Conservation (phyloP, 768 basidiomycete genomes). For the Mycena leptocephala region DNA sequence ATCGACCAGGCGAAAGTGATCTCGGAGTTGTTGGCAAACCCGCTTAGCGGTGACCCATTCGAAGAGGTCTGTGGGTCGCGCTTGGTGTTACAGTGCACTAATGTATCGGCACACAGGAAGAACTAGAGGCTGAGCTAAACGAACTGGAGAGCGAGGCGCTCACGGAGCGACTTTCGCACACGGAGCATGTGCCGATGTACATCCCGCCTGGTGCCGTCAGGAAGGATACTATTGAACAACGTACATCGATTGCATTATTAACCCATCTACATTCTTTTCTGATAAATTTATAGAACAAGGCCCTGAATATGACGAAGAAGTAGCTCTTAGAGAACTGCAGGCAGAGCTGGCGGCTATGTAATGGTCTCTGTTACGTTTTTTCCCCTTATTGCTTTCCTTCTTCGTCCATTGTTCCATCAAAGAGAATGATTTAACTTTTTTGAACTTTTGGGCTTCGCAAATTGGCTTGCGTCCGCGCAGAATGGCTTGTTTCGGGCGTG, state of each 20-base stretch:
- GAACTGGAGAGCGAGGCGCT: slow-evolving; percentile 91
- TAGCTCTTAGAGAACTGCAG: background rate
- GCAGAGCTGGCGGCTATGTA: slow-evolving; percentile 10
- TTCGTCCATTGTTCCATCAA: too few species aligned
- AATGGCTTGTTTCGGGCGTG: too few species aligned
- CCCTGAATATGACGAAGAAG: background rate
- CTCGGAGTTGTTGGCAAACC: slow-evolving; percentile 87
- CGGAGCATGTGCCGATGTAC: slow-evolving; percentile 91
- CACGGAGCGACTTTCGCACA: slow-evolving; percentile 86
- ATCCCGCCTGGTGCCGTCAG: slow-evolving; percentile 70
- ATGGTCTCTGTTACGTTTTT: too few species aligned
- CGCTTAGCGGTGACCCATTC: slow-evolving; percentile 74
- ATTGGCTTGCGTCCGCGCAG: too few species aligned
- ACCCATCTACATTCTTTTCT: too few species aligned
- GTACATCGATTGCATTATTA: too few species aligned
- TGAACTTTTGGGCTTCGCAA: too few species aligned
- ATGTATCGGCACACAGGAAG: slow-evolving; percentile 66
- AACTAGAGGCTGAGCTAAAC: slow-evolving; percentile 84
- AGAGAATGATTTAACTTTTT: too few species aligned
- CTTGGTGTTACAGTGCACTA: slow-evolving; percentile 9
- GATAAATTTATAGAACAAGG: too few species aligned
- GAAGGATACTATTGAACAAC: background rate
- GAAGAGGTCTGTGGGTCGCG: slow-evolving; percentile 66
- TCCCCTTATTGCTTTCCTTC: too few species aligned
- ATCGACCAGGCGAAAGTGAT: slow-evolving; percentile 94